Evolutionary conservation across 225 moss, liverwort and hornwort species (phyloP).

Genomic region (Climacium dendroides): DNA sequence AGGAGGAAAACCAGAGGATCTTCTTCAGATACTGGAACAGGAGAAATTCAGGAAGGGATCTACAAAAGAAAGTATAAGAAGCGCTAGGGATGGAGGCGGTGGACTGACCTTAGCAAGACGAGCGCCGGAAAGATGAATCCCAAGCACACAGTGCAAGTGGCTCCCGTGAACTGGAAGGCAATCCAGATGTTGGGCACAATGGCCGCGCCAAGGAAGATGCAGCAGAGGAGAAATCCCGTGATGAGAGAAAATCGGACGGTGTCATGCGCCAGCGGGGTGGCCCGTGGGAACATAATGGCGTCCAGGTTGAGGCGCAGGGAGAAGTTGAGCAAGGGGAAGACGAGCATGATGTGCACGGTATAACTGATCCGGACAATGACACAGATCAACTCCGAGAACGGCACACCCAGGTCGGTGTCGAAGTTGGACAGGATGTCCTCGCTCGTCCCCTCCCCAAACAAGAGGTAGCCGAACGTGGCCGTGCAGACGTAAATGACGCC

Average conservation of each 20-base stretch:
- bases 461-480: slow-evolving; percentile 75
- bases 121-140: slow-evolving; percentile 93
- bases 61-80: neutral
- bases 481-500: slow-evolving; percentile 61
- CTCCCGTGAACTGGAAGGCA: slow-evolving; percentile 88
- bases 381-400: slow-evolving; percentile 45
- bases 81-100: neutral
- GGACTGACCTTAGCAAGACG: slow-evolving; percentile 46
- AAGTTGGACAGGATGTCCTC: slow-evolving; percentile 85
- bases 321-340: slow-evolving; percentile 79
- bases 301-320: slow-evolving; percentile 85
- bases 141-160: slow-evolving; percentile 67
- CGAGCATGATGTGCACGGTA: slow-evolving; percentile 86
- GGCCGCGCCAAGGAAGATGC: slow-evolving; percentile 61
- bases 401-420: slow-evolving; percentile 71
- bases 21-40: neutral
- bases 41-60: neutral
- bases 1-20: neutral
- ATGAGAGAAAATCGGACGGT: slow-evolving; percentile 47
- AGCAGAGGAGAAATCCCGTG: slow-evolving; percentile 40
- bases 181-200: slow-evolving; percentile 86
- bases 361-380: slow-evolving; percentile 68
- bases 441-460: slow-evolving; percentile 71
- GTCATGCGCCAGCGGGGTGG: slow-evolving; percentile 44
- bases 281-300: slow-evolving; percentile 57